Evolutionary conservation across 1,139 yeast genomes (phyloP), one percentile per base, ranked within the genome.

Genomic region (Arxiozyma bovina): DNA sequence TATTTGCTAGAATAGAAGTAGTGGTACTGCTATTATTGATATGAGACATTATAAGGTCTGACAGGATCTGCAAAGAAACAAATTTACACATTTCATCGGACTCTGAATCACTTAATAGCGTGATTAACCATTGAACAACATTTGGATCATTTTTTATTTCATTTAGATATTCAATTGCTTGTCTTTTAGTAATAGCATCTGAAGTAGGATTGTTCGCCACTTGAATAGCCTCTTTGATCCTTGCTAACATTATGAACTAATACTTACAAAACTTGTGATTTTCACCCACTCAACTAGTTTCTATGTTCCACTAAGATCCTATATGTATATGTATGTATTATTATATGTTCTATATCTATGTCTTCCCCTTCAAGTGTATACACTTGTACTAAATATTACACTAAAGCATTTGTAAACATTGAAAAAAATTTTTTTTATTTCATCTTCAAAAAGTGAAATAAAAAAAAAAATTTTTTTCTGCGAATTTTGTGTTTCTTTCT

Each of bases 221-320:
- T 62, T 83, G 85, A 54, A 93, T 96, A 50, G 97, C 99, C 74
- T 90, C 96, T 71, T 82, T 91, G 67, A 93, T 87, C 75, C 90
- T 96, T 63, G 81, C 80, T 63, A 87, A 90, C 94, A 88, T 87
- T n/a, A 3, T 25, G 11, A 34, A 34, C 17, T 34, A 8, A 34
- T n/a, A 34, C 40, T 15, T 34, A 34, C 17, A 34, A 12, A 12
- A 34, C 11, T 15, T 34, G n/a, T 12, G 2, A 34, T 34, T n/a
- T n/a, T 12, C n/a, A 34, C 40, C 40, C 40, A 34, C 40, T 34
- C 40, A 34, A 15, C 40, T 15, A 12, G 40, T 15, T 6, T 15
- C n/a, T 34, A 34, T 34, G 6, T 34, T 34, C 3, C 11, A 34
- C 6, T 34, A 34, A 15, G 8, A 34, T 15, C 2, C 2, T 34